Evolutionary conservation across 140 eudicot genomes (phyloP), one percentile per base, ranked within the genome.

Genomic region (Stevia rebaudiana): DNA sequence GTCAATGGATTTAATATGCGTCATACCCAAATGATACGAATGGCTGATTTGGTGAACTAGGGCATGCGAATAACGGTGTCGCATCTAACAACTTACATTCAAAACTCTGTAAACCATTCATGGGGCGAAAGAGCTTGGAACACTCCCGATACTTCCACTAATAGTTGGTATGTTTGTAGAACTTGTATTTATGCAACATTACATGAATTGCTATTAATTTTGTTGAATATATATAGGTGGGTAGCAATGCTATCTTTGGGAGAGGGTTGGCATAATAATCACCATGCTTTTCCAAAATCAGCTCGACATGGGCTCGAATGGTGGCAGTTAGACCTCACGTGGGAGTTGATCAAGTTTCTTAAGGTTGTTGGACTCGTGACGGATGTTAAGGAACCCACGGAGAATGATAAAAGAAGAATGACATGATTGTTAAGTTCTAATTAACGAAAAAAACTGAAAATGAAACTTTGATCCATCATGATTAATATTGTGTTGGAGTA

Each of bases 201-300:
- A 11, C 1, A 44, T 7, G 11, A 17, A 13, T 48, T 48, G 54
- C 54, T 7, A 11, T 18, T 4, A 28, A 28, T 5, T 12, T 11
- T 6, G 28, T 18, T 46, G 6, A 4, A 8, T 22, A 10, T n/a
- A n/a, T 18, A 23, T 12, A 87, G 91, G 91, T 83, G 82, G 91
- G 83, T 83, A 53, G 84, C 89, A 1, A 8, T 87, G 70, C 76
- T 87, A 13, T 70, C 84, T 47, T 79, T 87, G 40, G 95, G 95
- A 49, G 95, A 83, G 68, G 95, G 90, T 0, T 86, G 95, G 95
- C 95, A 85, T 61, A 85, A 85, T 72, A 85, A 85, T 57, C 94
- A 80, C 74, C 95, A 86, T 66, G 90, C 95, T 0, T 87, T 83
- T n/a, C 88, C 85, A 64, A 81, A 71, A 57, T 87, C 95, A 5